Evolutionary conservation across 2,329 filamentous ascomycete species (phyloP).

Genomic region (Monosporascus sp.): DNA sequence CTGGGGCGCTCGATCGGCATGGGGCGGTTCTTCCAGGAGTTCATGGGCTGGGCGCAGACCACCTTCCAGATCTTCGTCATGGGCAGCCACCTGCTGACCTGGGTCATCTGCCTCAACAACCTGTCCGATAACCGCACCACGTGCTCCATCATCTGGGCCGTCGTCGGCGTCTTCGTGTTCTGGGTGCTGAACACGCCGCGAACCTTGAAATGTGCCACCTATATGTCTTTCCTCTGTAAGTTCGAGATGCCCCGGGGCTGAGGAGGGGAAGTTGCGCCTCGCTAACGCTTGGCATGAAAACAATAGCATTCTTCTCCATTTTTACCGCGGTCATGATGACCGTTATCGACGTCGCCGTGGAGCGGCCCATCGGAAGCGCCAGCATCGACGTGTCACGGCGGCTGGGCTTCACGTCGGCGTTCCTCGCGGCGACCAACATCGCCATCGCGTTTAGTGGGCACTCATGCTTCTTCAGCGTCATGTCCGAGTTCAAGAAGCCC

Average conservation of each 20-base stretch:
- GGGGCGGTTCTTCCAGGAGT: slow-evolving; percentile 50
- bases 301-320: slow-evolving; percentile 52
- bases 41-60: slow-evolving; percentile 55
- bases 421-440: slow-evolving; percentile 58
- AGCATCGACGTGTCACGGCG: slow-evolving; percentile 29
- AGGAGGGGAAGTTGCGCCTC: background rate
- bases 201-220: slow-evolving; percentile 58
- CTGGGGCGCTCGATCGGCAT: slow-evolving; percentile 39
- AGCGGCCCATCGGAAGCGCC: slow-evolving; percentile 30
- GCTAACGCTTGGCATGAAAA: background rate
- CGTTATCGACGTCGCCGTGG: slow-evolving; percentile 55
- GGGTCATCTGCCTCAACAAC: slow-evolving; percentile 61
- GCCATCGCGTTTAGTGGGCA: slow-evolving; percentile 62
- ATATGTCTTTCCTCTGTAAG: slow-evolving; percentile 52
- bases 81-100: slow-evolving; percentile 64
- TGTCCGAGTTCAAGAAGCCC: slow-evolving; percentile 58
- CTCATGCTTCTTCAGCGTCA: slow-evolving; percentile 64
- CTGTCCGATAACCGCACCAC: slow-evolving; percentile 49
- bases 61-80: slow-evolving; percentile 64
- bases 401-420: slow-evolving; percentile 45
- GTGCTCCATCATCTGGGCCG: slow-evolving; percentile 59
- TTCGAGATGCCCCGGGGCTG: background rate
- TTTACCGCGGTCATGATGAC: slow-evolving; percentile 57
- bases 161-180: slow-evolving; percentile 54
- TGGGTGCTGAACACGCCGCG: slow-evolving; percentile 55